Evolutionary conservation across 2,329 filamentous ascomycete species (phyloP).

Genomic region (Phaeophleospora eucalypticola): DNA sequence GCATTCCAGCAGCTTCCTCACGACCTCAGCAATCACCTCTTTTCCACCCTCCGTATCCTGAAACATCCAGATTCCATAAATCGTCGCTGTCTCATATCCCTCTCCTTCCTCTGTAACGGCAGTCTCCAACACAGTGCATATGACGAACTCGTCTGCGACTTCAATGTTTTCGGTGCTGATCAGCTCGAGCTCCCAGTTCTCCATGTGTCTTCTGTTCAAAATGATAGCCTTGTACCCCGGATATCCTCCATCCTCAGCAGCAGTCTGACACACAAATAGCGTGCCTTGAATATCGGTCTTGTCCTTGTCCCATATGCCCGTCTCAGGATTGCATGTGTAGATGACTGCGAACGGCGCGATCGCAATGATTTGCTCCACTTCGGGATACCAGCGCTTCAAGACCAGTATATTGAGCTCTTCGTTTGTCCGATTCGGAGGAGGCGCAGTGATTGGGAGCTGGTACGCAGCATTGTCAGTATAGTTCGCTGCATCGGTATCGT

Average conservation of each 20-base stretch:
- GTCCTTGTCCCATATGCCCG: constrained; percentile 79
- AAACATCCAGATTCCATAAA: constrained; percentile 63
- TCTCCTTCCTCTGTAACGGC: constrained; percentile 16
- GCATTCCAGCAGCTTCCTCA: constrained; percentile 52
- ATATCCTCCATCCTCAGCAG: constrained; percentile 28
- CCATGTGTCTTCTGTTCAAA: constrained; percentile 45
- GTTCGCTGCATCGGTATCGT: constrained; percentile 46
- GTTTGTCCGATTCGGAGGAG: constrained; percentile 61
- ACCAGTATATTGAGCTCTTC: constrained; percentile 85
- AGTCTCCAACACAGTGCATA: constrained; percentile 48
- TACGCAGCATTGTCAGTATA: constrained; percentile 29
- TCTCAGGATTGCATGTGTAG: constrained; percentile 68
- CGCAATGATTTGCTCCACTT: constrained; percentile 67
- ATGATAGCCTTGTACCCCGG: constrained; percentile 45
- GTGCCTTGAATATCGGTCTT: constrained; percentile 82
- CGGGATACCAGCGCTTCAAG: constrained; percentile 73
- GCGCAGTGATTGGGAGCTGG: constrained; percentile 27
- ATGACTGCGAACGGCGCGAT: constrained; percentile 83
- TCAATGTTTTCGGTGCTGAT: constrained; percentile 42
- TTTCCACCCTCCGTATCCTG: constrained; percentile 53
- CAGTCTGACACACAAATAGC: constrained; percentile 74
- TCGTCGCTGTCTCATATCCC: constrained; percentile 30
- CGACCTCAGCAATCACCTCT: constrained; percentile 41
- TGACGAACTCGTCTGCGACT: constrained; percentile 55
- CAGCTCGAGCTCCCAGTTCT: constrained; percentile 46